Conservation (phyloP, 306 rosid genomes). For the Citrullus amarus region DNA sequence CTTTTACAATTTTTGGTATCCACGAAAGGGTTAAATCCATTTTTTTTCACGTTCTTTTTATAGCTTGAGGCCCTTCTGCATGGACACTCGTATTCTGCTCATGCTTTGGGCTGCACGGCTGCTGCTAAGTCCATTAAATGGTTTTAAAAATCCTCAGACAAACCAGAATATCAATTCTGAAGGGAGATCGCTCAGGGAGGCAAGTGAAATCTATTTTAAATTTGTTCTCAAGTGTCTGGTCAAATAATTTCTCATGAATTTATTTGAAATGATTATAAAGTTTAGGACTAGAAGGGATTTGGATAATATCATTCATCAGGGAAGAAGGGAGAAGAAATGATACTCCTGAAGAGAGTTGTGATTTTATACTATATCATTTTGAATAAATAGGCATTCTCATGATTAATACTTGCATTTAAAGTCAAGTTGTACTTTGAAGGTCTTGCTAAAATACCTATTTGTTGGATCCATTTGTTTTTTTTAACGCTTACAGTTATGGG, state of each 20-base stretch:
- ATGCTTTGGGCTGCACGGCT: slow-evolving; percentile 90
- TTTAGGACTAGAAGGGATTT: neutral
- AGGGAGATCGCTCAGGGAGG: slow-evolving; percentile 60
- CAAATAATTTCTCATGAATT: neutral
- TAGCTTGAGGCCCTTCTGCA: slow-evolving; percentile 88
- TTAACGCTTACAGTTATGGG: slow-evolving; percentile 65
- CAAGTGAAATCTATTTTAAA: slow-evolving; percentile 16
- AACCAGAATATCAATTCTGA: slow-evolving; percentile 51
- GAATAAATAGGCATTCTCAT: neutral
- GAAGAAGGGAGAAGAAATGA: neutral
- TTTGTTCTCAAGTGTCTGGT: neutral
- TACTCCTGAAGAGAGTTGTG: neutral
- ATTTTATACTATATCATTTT: neutral
- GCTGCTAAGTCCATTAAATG: slow-evolving; percentile 73
- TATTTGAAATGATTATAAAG: neutral
- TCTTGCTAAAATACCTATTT: neutral
- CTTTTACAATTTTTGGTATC: slow-evolving; percentile 12
- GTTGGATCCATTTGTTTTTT: neutral
- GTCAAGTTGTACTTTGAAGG: neutral
- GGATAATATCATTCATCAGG: neutral
- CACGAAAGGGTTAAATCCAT: slow-evolving; percentile 5
- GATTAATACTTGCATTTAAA: neutral
- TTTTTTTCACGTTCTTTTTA: slow-evolving; percentile 21
- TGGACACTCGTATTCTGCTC: slow-evolving; percentile 90
- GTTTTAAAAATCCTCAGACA: slow-evolving; percentile 75